phyloP scores from a whole-genome alignment of 2,329 filamentous ascomycete species.

The Penicillium brasilianum region DNA sequence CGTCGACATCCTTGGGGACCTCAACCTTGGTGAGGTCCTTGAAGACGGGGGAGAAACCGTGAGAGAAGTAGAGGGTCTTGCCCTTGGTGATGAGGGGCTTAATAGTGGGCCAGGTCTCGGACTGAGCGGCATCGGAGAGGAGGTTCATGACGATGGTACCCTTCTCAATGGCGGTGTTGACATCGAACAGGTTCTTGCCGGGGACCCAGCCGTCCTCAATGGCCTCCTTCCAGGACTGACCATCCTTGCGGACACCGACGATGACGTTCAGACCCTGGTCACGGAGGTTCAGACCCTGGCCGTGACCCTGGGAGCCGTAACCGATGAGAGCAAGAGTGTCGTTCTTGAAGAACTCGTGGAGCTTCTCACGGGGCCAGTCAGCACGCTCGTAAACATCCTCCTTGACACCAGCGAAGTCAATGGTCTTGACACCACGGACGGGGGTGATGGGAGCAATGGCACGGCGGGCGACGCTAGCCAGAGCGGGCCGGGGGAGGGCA shows the following conservation, averaged over 20 bases:
- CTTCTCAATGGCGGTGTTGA: slow-evolving; percentile 92
- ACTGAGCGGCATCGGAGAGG: slow-evolving; percentile 95
- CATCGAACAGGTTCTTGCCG: slow-evolving; percentile 98
- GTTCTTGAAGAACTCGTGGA: slow-evolving; percentile 99
- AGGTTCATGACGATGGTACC: slow-evolving; percentile 99
- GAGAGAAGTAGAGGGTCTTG: slow-evolving; percentile 99
- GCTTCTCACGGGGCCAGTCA: slow-evolving; percentile 99
- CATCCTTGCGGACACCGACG: slow-evolving; percentile 97
- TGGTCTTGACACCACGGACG: slow-evolving; percentile 89
- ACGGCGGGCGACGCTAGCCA: slow-evolving; percentile 53
- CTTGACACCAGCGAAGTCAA: slow-evolving; percentile 95
- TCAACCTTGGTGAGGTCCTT: slow-evolving; percentile 99
- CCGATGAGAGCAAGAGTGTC: slow-evolving; percentile 99
- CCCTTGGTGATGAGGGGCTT: slow-evolving; percentile 98
- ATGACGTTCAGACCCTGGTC: slow-evolving; percentile 99
- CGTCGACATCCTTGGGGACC: slow-evolving; percentile 91
- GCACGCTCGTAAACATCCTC: slow-evolving; percentile 97
- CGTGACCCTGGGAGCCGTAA: slow-evolving; percentile 97
- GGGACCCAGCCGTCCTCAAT: slow-evolving; percentile 96
- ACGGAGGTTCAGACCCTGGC: slow-evolving; percentile 98
- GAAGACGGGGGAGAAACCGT: slow-evolving; percentile 99
- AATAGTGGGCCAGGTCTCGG: slow-evolving; percentile 97
- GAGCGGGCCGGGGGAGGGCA: slow-evolving; percentile 57
- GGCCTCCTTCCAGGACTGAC: slow-evolving; percentile 97
- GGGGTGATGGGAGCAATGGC: slow-evolving; percentile 51